Evolutionary conservation across 75 land plant species (phyloP), one percentile per base, ranked within the genome.

Genomic region (Pseudotsuga menziesii): DNA sequence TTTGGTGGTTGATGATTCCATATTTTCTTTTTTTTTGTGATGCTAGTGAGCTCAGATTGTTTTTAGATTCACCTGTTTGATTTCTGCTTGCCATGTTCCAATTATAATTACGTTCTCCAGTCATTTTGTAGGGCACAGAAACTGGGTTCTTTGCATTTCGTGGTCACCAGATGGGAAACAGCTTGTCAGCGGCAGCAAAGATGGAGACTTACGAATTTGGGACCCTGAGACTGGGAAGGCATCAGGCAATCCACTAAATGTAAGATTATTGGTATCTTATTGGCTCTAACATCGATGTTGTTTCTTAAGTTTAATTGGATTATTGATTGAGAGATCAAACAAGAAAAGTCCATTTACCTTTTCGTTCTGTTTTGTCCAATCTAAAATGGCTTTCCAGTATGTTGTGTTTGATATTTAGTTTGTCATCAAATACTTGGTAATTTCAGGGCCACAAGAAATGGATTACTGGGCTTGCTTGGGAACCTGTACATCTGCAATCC

Each of bases 381-480:
- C n/a, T 25, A 25, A 58, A n/a, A 11, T 25, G 6, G 16, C 3
- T 74, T 74, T 74, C 25, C 29, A 55, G n/a, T 74, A 57, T 61
- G 64, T n/a, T 17, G 54, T 48, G 54, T 13, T 39, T 69, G 13
- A 39, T 41, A 13, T 69, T 69, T n/a, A 41, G 11, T 69, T 41
- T 36, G 52, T 36, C 72, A 67, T 12, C 3, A 15, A 27, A 15
- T 32, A 4, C 61, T 29, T 70, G 22, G 62, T 2, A 74, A 12
- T 84, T 27, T 22, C 85, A 94, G 98, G 99, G 99, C 22, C 99
- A 97, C 77, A 94, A 91, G 76, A 94, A 94, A 75, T 97, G 93
- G 93, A 92, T 97, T n/a, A 97, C 98, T 76, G 98, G 91, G 16
- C 82, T 97, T 54, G 86, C 95, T 57, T 97, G 99, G 99, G 99